Conservation (phyloP, 306 rosid genomes). For the Notholithocarpus densiflorus region DNA sequence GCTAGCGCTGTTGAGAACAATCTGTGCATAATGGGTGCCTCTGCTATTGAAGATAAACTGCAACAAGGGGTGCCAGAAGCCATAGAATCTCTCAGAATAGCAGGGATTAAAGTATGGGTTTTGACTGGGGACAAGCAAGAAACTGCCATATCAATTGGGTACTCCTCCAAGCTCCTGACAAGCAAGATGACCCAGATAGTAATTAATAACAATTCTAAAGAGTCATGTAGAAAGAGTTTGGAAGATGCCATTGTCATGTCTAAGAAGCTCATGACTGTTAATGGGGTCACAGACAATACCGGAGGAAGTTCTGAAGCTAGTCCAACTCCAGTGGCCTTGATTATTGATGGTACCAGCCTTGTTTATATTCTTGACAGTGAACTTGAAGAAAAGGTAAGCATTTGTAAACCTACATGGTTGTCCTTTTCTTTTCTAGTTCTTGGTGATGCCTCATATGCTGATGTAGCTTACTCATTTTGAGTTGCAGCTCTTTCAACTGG, state of each 20-base stretch:
- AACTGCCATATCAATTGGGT: slow-evolving; percentile 94
- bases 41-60: slow-evolving; percentile 93
- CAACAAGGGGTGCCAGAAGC: slow-evolving; percentile 95
- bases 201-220: slow-evolving; percentile 69
- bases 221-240: slow-evolving; percentile 64
- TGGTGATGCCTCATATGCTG: slow-evolving; percentile 20
- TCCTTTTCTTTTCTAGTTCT: background rate
- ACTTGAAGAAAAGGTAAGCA: slow-evolving; percentile 74
- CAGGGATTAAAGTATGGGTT: slow-evolving; percentile 92
- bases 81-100: slow-evolving; percentile 75
- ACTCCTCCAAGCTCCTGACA: slow-evolving; percentile 88
- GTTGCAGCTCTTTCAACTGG: slow-evolving; percentile 75
- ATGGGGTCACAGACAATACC: slow-evolving; percentile 28
- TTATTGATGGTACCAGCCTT: slow-evolving; percentile 94
- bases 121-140: slow-evolving; percentile 98
- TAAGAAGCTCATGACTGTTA: slow-evolving; percentile 28
- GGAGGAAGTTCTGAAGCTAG: slow-evolving; percentile 39
- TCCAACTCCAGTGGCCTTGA: slow-evolving; percentile 53
- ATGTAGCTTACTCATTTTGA: slow-evolving; percentile 11
- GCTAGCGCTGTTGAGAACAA: slow-evolving; percentile 64
- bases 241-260: slow-evolving; percentile 63
- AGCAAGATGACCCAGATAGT: slow-evolving; percentile 71
- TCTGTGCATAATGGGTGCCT: slow-evolving; percentile 70
- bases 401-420: slow-evolving; percentile 16
- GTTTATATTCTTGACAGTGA: slow-evolving; percentile 82